These are phyloP conservation scores for Eimeria tenella DNA, from an alignment of 169 alveolate genomes.

Conservation along the genomic window DNA sequence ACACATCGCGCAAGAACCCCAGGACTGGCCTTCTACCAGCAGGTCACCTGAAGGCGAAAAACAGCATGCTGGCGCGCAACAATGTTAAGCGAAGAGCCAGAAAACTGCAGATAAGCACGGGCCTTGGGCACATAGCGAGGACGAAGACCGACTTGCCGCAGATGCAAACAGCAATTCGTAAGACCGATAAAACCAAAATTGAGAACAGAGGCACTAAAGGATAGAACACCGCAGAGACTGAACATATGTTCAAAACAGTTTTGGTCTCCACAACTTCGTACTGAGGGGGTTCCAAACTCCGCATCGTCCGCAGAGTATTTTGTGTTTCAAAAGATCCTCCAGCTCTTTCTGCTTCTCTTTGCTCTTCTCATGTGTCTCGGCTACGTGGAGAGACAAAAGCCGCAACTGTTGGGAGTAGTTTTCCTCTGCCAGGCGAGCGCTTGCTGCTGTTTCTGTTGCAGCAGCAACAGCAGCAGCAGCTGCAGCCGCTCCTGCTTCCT, in stretches of 20 bases:
- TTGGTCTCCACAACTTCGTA: neutral
- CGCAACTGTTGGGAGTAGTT: constrained; percentile 47
- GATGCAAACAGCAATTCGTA: too few species aligned
- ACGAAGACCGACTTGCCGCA: too few species aligned
- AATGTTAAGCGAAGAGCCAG: neutral
- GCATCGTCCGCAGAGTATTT: constrained; percentile 58
- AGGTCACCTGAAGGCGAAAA: constrained; percentile 24
- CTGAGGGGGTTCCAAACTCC: constrained; percentile 44
- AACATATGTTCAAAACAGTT: too few species aligned
- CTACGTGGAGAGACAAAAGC: constrained; percentile 35
- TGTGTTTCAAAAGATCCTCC: constrained; percentile 18
- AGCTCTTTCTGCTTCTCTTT: constrained; percentile 2
- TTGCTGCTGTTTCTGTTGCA: constrained; percentile 49
- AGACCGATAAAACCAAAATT: neutral
- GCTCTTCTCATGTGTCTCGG: constrained; percentile 28
- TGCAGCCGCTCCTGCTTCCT: constrained; percentile 26
- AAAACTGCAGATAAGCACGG: too few species aligned
- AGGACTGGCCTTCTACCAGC: constrained; percentile 49
- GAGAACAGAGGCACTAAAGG: too few species aligned
- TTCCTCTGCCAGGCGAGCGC: constrained; percentile 51
- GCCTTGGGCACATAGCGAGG: too few species aligned
- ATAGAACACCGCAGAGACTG: too few species aligned
- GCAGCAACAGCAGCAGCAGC: constrained; percentile 56
- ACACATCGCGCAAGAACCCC: constrained; percentile 56
- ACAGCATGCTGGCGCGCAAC: neutral